phyloP scores from a whole-genome alignment of 331 rosid species.

The Malus hybrid region DNA sequence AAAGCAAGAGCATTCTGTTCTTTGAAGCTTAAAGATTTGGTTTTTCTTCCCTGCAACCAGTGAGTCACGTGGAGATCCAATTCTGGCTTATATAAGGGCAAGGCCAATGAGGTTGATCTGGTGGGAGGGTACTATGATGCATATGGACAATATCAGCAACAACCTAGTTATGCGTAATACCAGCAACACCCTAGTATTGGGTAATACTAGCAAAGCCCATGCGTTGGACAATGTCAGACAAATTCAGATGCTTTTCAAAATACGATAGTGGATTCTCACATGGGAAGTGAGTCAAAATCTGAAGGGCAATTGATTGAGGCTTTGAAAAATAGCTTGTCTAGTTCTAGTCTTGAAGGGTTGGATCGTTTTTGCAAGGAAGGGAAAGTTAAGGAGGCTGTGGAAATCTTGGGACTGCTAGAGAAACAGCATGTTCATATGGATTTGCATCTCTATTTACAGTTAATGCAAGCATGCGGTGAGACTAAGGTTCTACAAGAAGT shows the following conservation, averaged over 20 bases:
- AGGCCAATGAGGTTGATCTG: too few relatives aligned
- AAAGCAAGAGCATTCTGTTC: too few relatives aligned
- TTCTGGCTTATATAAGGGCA: too few relatives aligned
- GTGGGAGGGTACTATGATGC: too few relatives aligned
- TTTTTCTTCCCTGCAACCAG: too few relatives aligned
- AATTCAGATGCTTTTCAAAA: slow-evolving; percentile 17
- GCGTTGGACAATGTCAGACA: background rate
- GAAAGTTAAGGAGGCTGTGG: slow-evolving; percentile 59
- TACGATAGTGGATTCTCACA: slow-evolving; percentile 19
- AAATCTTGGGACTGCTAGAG: slow-evolving; percentile 41
- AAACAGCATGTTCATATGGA: slow-evolving; percentile 35
- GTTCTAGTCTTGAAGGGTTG: slow-evolving; percentile 42
- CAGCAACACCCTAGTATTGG: background rate
- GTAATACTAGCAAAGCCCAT: background rate
- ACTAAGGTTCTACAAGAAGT: slow-evolving; percentile 55
- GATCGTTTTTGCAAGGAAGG: slow-evolving; percentile 48
- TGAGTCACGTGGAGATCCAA: too few relatives aligned
- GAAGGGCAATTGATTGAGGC: slow-evolving; percentile 15
- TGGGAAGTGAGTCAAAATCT: slow-evolving; percentile 17
- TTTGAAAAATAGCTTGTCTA: slow-evolving; percentile 17
- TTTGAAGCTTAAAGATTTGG: too few relatives aligned
- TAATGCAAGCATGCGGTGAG: slow-evolving; percentile 51
- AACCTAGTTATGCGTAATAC: background rate
- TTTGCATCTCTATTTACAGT: slow-evolving; percentile 37
- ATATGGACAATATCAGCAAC: slow-evolving; percentile 32